Conservation (phyloP, 1,284 basidiomycete species). For the Leccinum ponderosum region DNA sequence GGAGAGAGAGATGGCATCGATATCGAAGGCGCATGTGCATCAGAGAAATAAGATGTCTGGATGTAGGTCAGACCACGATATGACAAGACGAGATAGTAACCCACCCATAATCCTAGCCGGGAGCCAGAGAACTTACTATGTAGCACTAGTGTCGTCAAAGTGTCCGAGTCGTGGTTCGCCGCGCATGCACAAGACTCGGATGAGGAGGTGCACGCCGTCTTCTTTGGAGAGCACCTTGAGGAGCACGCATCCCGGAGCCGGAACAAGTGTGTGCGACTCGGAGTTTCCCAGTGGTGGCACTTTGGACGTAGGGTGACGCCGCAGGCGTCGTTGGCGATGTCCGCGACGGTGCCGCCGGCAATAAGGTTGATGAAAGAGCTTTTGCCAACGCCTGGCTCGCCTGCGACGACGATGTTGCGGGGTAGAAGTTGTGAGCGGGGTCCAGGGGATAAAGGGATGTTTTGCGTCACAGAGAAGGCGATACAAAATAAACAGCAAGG, state of each 20-base stretch:
- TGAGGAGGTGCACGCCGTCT: conserved; percentile 31
- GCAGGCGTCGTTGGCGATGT: conserved; percentile 23
- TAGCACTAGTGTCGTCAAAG: too few species aligned
- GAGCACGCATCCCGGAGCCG: conserved; percentile 29
- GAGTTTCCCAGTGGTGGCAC: conserved; percentile 19
- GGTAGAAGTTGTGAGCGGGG: conserved; percentile 2
- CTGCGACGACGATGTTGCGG: conserved; percentile 26
- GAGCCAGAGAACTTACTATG: too few species aligned
- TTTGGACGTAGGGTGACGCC: conserved; percentile 23
- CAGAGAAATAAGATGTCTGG: too few species aligned
- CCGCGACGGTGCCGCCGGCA: conserved; percentile 14
- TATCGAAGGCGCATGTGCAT: too few species aligned
- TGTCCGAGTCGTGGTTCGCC: conserved; percentile 4
- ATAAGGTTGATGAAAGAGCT: conserved; percentile 32
- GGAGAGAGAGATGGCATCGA: too few species aligned
- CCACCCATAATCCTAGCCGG: too few species aligned
- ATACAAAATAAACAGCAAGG: not conserved
- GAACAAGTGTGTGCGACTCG: conserved; percentile 17
- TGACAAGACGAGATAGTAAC: too few species aligned
- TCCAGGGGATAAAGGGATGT: not conserved
- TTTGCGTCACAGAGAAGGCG: not conserved
- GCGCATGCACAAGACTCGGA: conserved; percentile 27
- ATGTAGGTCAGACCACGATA: too few species aligned
- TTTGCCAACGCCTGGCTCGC: conserved; percentile 31
- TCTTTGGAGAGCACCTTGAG: conserved; percentile 23